Conservation (phyloP, 164 flowering plant species). For the Annona squamosa region DNA sequence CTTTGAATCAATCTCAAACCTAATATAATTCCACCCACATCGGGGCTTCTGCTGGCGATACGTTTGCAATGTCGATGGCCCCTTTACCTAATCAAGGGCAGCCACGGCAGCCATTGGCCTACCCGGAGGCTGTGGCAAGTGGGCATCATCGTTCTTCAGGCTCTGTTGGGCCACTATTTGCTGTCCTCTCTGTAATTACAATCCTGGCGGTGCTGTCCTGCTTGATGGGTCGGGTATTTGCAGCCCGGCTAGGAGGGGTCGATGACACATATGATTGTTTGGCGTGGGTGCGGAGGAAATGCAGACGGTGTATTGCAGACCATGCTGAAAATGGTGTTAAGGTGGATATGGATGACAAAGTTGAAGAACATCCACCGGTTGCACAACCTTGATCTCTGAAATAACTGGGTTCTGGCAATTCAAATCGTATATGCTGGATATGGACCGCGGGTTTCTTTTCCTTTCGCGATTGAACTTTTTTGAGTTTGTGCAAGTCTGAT, state of each 20-base stretch:
- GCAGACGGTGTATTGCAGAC: slow-evolving; percentile 6
- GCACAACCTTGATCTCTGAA: slow-evolving; percentile 1
- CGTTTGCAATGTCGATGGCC: slow-evolving; percentile 15
- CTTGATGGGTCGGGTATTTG: slow-evolving; percentile 30
- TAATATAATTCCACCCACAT: neutral
- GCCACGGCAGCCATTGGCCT: slow-evolving; percentile 14
- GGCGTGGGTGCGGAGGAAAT: slow-evolving; percentile 32
- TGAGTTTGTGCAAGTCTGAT: no score
- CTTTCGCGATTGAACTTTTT: no score
- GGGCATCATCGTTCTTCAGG: slow-evolving; percentile 27
- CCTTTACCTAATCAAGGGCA: slow-evolving; percentile 25
- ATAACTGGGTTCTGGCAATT: no score
- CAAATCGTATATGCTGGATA: no score
- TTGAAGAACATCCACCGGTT: neutral
- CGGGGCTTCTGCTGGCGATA: neutral
- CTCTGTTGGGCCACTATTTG: slow-evolving; percentile 51
- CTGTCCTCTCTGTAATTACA: slow-evolving; percentile 37
- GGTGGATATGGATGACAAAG: slow-evolving; percentile 8
- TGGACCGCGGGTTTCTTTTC: no score
- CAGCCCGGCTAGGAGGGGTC: slow-evolving; percentile 14
- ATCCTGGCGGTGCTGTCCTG: slow-evolving; percentile 43
- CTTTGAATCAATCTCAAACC: slow-evolving; percentile 3
- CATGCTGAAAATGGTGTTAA: slow-evolving; percentile 21
- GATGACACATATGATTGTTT: slow-evolving; percentile 22
- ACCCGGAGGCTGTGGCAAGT: slow-evolving; percentile 19